phyloP scores from a whole-genome alignment of 2,329 filamentous ascomycete genomes.

The Fusarium newnesense region DNA sequence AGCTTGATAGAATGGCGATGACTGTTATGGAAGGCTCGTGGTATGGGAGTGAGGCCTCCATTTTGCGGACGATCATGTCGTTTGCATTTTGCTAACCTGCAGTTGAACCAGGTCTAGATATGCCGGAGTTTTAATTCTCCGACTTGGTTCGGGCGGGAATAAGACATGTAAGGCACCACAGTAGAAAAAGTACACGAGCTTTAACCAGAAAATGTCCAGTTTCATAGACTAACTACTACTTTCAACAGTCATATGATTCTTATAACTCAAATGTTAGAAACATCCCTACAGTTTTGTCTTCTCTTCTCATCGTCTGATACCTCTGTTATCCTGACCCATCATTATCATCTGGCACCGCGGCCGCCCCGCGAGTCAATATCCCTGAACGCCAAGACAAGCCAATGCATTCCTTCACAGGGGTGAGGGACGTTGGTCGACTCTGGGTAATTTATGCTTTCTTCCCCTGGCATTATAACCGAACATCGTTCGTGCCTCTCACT shows the following conservation, averaged over 20 bases:
- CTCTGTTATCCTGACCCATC: not conserved
- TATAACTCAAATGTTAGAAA: fast-evolving
- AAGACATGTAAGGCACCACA: too few relatives aligned
- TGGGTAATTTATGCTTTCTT: not conserved
- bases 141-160: not conserved
- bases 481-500: not conserved
- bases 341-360: not conserved
- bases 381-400: not conserved
- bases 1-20: constrained; percentile 69
- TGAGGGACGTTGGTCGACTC: not conserved
- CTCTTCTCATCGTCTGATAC: not conserved
- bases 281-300: not conserved
- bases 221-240: not conserved
- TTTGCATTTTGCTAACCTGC: not conserved
- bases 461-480: not conserved
- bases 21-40: constrained; percentile 69
- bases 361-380: not conserved
- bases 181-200: not conserved
- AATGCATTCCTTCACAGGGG: not conserved
- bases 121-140: not conserved
- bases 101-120: not conserved
- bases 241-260: too few relatives aligned
- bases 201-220: not conserved
- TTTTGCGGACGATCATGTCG: not conserved
- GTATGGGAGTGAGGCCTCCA: constrained; percentile 59